Evolutionary conservation across 139 green algal genomes (phyloP).

Genomic region (Picochlorum sp.): DNA sequence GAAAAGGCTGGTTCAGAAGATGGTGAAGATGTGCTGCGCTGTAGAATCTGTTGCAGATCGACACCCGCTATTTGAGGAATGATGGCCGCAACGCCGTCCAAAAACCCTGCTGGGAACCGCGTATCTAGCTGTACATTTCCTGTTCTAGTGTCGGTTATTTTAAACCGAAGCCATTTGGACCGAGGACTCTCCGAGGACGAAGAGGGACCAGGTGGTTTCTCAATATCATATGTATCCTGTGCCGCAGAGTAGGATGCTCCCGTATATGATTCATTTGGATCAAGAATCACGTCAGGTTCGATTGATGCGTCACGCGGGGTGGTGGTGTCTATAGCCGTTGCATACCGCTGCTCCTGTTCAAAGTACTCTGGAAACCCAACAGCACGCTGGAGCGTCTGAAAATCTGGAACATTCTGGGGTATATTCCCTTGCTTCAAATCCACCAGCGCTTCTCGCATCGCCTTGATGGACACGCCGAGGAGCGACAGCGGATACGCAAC

Average conservation of each 20-base stretch:
- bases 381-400: conserved; percentile 7
- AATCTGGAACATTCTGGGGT: conserved; percentile 13
- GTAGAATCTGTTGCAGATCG: conserved; percentile 42
- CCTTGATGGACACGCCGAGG: conserved; percentile 63
- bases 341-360: conserved; percentile 34
- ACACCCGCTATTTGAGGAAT: conserved; percentile 26
- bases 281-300: conserved; percentile 13
- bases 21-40: background rate
- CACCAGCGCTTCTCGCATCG: conserved; percentile 57
- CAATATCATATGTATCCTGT: too few species aligned
- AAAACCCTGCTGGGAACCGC: conserved; percentile 19
- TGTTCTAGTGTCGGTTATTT: conserved; percentile 7
- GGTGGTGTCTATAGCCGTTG: background rate
- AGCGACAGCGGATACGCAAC: conserved; percentile 81
- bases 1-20: conserved; percentile 8
- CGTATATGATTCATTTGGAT: conserved; percentile 6
- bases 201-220: background rate
- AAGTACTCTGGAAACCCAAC: conserved; percentile 62
- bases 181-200: background rate
- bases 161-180: conserved; percentile 10
- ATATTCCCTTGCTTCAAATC: conserved; percentile 19
- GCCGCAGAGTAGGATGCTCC: background rate
- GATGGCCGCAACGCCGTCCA: conserved; percentile 5
- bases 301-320: background rate
- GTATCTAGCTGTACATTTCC: conserved; percentile 19